Base-by-base conservation (phyloP, 2,329 filamentous ascomycete genomes). In the Fusarium sp. region DNA sequence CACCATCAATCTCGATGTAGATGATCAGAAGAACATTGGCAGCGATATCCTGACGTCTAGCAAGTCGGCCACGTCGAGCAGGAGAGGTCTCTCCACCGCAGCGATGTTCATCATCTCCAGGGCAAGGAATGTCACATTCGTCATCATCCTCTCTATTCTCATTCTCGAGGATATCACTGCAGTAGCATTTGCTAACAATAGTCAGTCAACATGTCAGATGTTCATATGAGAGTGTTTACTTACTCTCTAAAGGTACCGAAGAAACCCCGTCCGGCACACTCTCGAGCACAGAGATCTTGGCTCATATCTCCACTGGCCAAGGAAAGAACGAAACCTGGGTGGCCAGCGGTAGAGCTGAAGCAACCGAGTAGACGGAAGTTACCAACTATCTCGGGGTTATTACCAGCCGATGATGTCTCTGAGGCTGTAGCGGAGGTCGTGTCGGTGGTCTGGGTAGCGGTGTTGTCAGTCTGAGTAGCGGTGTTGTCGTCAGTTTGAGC, bases 61-160 rank as follows among this genome's bases (percentile, higher is more conserved):
- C 16, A 20, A 72, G 47, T 20, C 59, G 71, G 29, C 51, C 57
- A 20, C 16, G 49, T 20, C 59, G 68, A n/a, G 27, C 3, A 4
- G 57, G 29, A 4, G 51, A 13, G 29, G 24, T 24, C 2, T 67
- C 52, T 42, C 73, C 73, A 57, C 73, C 72, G 10, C 73, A 74
- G 27, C 59, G 49, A 24, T 66, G 18, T 1, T 30, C 13, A 4
- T 55, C 41, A 24, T 74, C 54, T 6, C 72, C 73, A 16, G 72
- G 56, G 69, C 73, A 75, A 6, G 25, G 9, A 3, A 68, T 67
- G 27, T 70, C 52, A 37, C 73, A 75, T 7, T 25, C 32, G 2
- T 20, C 57, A 8, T 30, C 2, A 24, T 13, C 30, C 11, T 67
- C n/a, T n/a, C n/a, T n/a, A n/a, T n/a, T n/a, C n/a, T n/a, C n/a